Evolutionary conservation across 1,139 yeast genomes (phyloP), one percentile per base, ranked within the genome.

Genomic region (Geotrichum cucujoidarum): DNA sequence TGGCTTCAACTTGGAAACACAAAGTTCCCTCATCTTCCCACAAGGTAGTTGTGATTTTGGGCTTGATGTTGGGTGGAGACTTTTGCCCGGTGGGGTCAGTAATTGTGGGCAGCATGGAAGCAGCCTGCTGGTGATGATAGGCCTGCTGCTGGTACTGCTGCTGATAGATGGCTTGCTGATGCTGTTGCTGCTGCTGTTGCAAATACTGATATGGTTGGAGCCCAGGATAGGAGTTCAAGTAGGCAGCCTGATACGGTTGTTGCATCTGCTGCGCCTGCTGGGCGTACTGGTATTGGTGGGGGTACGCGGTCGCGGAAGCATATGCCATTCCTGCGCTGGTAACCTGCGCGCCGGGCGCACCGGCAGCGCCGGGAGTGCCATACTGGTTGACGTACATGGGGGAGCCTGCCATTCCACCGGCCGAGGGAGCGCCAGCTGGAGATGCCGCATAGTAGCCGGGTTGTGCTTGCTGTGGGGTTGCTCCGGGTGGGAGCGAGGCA

Each of bases 21-120:
- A 89, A 69, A 0, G 97, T 90, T 58, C 88, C 85, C 63, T 90
- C 97, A 64, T 90, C 97, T 66, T 90, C 97, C 97, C 97, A 90
- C 81, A 88, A 80, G 8, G 97, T 88, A 21, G 97, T 89, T 46
- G 95, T 87, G 55, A 90, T 94, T 57, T 94, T 74, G 22, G 96
- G 97, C 56, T 88, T 75, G 56, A 83, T 68, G 16, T 79, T 81
- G 21, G 77, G 76, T 4, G 82, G 82, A 49, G 78, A 80, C 27
- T 72, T 67, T 62, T 78, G 82, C n/a, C 82, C 82, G 3, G 74
- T 74, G 6, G 73, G 71, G 40, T 75, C 77, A 25, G 74, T 68
- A 21, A 67, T 55, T 40, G 53, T 50, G 45, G 51, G 57, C 43
- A 50, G 52, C 41, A 50, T 39, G 13, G 53, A 47, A 8, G 48